These are phyloP conservation scores for Cladosporium halotolerans DNA, from an alignment of 2,329 filamentous ascomycete species.

Conservation along the genomic window DNA sequence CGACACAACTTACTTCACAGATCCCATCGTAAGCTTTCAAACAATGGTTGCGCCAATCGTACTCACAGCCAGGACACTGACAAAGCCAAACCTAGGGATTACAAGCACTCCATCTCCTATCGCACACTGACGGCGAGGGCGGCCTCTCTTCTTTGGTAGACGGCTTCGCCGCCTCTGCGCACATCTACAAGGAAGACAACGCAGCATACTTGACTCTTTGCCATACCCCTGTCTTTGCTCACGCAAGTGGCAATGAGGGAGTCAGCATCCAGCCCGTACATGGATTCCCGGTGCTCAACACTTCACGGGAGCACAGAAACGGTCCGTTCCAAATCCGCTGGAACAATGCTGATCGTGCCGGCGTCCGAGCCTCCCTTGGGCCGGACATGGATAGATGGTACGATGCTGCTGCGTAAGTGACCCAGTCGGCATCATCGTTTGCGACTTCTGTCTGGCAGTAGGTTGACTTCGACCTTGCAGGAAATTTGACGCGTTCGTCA, in stretches of 20 bases:
- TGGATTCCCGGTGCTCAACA: slow-evolving; percentile 65
- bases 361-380: slow-evolving; percentile 51
- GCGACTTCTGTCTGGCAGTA: slow-evolving; percentile 31
- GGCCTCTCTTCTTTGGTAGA: slow-evolving; percentile 80
- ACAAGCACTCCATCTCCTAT: slow-evolving; percentile 87
- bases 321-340: slow-evolving; percentile 62
- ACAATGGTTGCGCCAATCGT: neutral
- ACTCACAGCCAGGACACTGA: neutral
- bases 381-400: slow-evolving; percentile 60
- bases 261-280: slow-evolving; percentile 69
- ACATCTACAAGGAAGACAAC: slow-evolving; percentile 51
- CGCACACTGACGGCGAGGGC: slow-evolving; percentile 63
- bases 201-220: slow-evolving; percentile 54
- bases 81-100: slow-evolving; percentile 54
- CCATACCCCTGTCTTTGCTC: slow-evolving; percentile 59
- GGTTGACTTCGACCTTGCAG: slow-evolving; percentile 25
- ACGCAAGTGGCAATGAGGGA: slow-evolving; percentile 81
- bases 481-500: slow-evolving; percentile 66
- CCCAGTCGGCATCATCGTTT: neutral
- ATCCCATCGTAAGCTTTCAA: slow-evolving; percentile 47
- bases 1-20: slow-evolving; percentile 92
- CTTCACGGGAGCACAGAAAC: slow-evolving; percentile 25
- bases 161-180: slow-evolving; percentile 66
- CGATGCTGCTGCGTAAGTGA: slow-evolving; percentile 52
- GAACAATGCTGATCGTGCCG: slow-evolving; percentile 86